Evolutionary conservation across 306 rosid species (phyloP).

Genomic region (Cucurbita moschata): DNA sequence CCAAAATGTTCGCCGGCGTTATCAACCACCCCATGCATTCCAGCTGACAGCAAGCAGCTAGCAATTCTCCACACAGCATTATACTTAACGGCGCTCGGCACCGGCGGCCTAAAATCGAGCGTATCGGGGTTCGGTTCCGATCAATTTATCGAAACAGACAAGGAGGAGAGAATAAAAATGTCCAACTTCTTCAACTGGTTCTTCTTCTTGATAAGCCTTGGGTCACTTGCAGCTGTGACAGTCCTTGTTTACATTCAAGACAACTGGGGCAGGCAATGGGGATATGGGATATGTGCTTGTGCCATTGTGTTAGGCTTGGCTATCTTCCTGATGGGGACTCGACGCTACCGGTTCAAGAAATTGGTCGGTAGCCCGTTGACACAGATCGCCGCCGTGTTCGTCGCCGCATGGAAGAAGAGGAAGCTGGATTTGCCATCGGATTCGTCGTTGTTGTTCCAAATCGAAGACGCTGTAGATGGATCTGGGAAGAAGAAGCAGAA

Average conservation of each 20-base stretch:
- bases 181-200: slow-evolving; percentile 70
- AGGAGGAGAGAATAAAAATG: slow-evolving; percentile 39
- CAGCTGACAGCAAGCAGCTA: slow-evolving; percentile 38
- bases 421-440: slow-evolving; percentile 40
- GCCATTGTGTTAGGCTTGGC: slow-evolving; percentile 34
- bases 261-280: slow-evolving; percentile 64
- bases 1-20: slow-evolving; percentile 29
- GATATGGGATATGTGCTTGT: slow-evolving; percentile 60
- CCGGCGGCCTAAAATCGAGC: slow-evolving; percentile 76
- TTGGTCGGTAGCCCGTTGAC: slow-evolving; percentile 72
- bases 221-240: slow-evolving; percentile 57
- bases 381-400: slow-evolving; percentile 49
- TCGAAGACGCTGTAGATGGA: slow-evolving; percentile 22
- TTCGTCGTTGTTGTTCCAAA: slow-evolving; percentile 23
- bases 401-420: slow-evolving; percentile 56
- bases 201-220: slow-evolving; percentile 70
- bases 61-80: slow-evolving; percentile 44
- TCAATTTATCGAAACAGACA: slow-evolving; percentile 56
- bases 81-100: slow-evolving; percentile 63
- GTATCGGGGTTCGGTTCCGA: slow-evolving; percentile 84
- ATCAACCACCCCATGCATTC: slow-evolving; percentile 13
- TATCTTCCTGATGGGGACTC: slow-evolving; percentile 53
- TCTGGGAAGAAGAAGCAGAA: slow-evolving; percentile 33
- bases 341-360: slow-evolving; percentile 53
- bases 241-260: slow-evolving; percentile 64